Percentiles rank a stretch among this genome's conserved stretches.
Evolutionary conservation across 2,329 filamentous ascomycete genomes (phyloP).

Genomic region (Epichloe aotearoae): DNA sequence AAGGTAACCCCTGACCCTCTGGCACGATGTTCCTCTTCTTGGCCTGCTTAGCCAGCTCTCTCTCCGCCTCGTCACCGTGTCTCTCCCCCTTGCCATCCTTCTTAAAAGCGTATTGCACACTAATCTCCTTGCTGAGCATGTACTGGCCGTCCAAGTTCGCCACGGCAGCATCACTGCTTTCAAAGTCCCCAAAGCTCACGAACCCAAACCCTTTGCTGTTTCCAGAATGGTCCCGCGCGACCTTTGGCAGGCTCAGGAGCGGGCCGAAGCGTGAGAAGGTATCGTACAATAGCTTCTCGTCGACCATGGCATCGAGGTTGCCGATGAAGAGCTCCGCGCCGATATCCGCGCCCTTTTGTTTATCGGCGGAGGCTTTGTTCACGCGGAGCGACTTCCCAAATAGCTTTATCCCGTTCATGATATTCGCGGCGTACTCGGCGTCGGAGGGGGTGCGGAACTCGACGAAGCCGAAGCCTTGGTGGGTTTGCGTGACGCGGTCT

Average conservation of each 20-base stretch:
- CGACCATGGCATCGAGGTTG: slow-evolving; percentile 86
- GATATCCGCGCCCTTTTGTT: slow-evolving; percentile 84
- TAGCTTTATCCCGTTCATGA: slow-evolving; percentile 91
- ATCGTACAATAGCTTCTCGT: slow-evolving; percentile 92
- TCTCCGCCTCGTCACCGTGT: slow-evolving; percentile 87
- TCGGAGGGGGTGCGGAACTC: slow-evolving; percentile 94
- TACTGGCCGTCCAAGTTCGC: slow-evolving; percentile 92
- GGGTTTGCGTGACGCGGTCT: slow-evolving; percentile 90
- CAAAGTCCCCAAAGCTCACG: slow-evolving; percentile 84
- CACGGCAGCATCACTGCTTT: slow-evolving; percentile 83
- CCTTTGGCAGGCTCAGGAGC: slow-evolving; percentile 74
- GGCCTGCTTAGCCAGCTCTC: slow-evolving; percentile 80
- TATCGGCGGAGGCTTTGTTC: slow-evolving; percentile 86
- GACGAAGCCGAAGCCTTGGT: slow-evolving; percentile 98
- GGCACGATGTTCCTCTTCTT: slow-evolving; percentile 89
- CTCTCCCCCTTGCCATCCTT: slow-evolving; percentile 96
- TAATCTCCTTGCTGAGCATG: slow-evolving; percentile 91
- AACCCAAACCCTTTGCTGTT: slow-evolving; percentile 94
- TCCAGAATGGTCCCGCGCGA: slow-evolving; percentile 78
- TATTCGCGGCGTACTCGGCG: slow-evolving; percentile 89
- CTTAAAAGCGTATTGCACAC: slow-evolving; percentile 97
- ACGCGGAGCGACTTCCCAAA: slow-evolving; percentile 93
- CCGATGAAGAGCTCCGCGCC: slow-evolving; percentile 95
- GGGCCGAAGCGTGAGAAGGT: slow-evolving; percentile 86
- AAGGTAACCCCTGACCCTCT: slow-evolving; percentile 61